A percentile compares a stretch with the other conserved stretches of the same genome.
Conservation (phyloP, 2,329 filamentous ascomycete species). For the Aureobasidium melanogenum region DNA sequence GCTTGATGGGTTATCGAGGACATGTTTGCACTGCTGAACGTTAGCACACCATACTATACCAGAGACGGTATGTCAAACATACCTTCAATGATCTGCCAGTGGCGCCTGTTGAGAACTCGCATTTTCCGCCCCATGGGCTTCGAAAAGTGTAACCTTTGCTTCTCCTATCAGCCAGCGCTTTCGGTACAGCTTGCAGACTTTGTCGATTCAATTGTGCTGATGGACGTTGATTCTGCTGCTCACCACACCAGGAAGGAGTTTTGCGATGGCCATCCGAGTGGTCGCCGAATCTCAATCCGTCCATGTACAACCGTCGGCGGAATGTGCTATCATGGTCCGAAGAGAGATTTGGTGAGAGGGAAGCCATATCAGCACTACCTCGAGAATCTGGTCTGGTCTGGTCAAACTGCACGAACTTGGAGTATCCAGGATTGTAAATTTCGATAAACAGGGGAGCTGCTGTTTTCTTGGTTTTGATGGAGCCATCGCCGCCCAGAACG, state of each 20-base stretch:
- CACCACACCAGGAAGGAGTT: conserved; percentile 9
- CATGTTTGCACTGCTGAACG: conserved; percentile 53
- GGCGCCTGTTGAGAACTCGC: conserved; percentile 73
- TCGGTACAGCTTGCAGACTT: conserved; percentile 23
- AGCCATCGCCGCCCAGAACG: conserved; percentile 21
- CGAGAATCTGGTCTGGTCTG: conserved; percentile 20
- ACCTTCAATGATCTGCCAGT: conserved; percentile 50
- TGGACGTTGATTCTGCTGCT: not conserved
- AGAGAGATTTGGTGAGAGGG: conserved; percentile 14
- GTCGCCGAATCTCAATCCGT: conserved; percentile 32
- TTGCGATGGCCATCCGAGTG: conserved; percentile 33
- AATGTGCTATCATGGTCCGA: conserved; percentile 31
- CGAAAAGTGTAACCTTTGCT: conserved; percentile 63
- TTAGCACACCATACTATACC: conserved; percentile 7
- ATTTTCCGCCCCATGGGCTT: conserved; percentile 80
- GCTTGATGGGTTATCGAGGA: conserved; percentile 41
- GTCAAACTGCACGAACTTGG: conserved; percentile 42
- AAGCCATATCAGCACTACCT: conserved; percentile 20
- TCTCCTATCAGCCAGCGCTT: conserved; percentile 33
- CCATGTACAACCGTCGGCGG: conserved; percentile 39
- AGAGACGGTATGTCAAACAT: conserved; percentile 15
- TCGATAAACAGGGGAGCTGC: conserved; percentile 43
- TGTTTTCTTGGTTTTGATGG: conserved; percentile 25
- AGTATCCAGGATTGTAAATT: conserved; percentile 51
- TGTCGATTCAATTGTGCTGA: not conserved